Base-by-base conservation (phyloP, 257 asterid genomes). In the Coffea eugenioides region DNA sequence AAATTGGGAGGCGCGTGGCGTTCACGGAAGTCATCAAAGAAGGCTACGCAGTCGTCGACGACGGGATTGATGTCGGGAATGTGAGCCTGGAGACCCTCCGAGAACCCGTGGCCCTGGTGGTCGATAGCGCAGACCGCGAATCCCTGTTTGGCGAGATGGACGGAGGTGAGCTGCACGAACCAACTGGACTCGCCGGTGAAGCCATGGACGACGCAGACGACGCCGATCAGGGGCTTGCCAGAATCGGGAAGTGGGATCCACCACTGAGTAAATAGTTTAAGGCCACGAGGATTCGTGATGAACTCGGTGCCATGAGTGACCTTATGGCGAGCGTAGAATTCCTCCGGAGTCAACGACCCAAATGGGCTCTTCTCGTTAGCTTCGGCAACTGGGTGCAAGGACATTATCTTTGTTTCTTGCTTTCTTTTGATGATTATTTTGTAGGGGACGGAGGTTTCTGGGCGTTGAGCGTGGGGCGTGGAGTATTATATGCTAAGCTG, bases 181-280 rank as follows among this genome's bases (percentile, higher is more conserved):
- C 98, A 94, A 88, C 92, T 94, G 75, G 95, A 87, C 83, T 96
- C 99, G 56, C 99, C 99, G 83, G 99, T 96, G 97, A 59, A 96
- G 65, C 99, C 99, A 83, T 94, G 99, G 66, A 91, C 88, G 66
- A 89, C 94, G 81, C 97, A 94, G 75, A 96, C 91, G 57, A 90
- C 81, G 77, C 95, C 98, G 71, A 82, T 62, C 3, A 87, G 27
- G 0, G 96, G 93, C 78, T 83, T 83, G 25, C 8, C 7, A 34
- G 82, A 14, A 0, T 84, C 81, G 0, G 86, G 88, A 39, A 79
- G 82, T 1, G 99, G 99, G 80, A 82, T 62, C 99, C 99, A 96
- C 97, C 95, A 88, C 46, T 96, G 99, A 41, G 97, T 92, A 93
- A 94, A 96, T 72, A 89, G 97, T 84, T 90, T 94, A 83, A 94